A percentile compares a stretch with the other conserved stretches of the same genome.
Conservation (phyloP, 345 rosid genomes). For the Linum usitatissimum region DNA sequence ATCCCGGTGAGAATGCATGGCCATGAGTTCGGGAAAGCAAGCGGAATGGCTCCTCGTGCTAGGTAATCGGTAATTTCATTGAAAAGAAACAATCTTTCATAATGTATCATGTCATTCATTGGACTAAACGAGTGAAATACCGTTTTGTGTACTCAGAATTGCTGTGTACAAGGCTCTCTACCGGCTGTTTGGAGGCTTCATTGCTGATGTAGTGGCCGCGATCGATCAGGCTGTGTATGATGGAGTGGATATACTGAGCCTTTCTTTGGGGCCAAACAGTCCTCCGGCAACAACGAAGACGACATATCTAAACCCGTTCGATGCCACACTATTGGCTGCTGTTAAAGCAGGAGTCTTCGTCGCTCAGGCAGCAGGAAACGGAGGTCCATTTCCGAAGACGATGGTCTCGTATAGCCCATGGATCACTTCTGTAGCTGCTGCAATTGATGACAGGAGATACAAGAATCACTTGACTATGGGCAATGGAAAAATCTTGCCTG, state of each 20-base stretch:
- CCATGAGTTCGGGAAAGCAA: constrained; percentile 98
- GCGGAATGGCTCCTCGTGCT: constrained; percentile 99
- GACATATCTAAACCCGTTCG: constrained; percentile 87
- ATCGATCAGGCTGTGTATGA: constrained; percentile 99
- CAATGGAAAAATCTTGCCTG: constrained; percentile 80
- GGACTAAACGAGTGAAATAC: not conserved
- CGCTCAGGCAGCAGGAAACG: constrained; percentile 97
- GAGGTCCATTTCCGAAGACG: constrained; percentile 95
- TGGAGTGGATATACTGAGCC: constrained; percentile 94
- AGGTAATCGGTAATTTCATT: constrained; percentile 35
- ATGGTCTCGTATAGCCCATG: constrained; percentile 95
- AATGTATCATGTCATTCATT: not conserved
- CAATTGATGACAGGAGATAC: constrained; percentile 91
- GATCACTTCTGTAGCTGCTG: constrained; percentile 95
- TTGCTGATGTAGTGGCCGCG: constrained; percentile 98
- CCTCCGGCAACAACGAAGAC: constrained; percentile 83
- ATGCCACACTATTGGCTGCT: constrained; percentile 89
- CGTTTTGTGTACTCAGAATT: constrained; percentile 39
- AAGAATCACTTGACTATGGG: constrained; percentile 81
- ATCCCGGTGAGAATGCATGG: constrained; percentile 87
- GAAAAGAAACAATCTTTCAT: not conserved
- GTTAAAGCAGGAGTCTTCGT: constrained; percentile 98
- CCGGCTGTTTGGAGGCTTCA: constrained; percentile 91
- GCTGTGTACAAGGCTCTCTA: constrained; percentile 95
- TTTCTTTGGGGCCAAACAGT: constrained; percentile 93